Evolutionary conservation across 768 basidiomycete genomes (phyloP), one percentile per base, ranked within the genome.

Genomic region (Calocera cornea): DNA sequence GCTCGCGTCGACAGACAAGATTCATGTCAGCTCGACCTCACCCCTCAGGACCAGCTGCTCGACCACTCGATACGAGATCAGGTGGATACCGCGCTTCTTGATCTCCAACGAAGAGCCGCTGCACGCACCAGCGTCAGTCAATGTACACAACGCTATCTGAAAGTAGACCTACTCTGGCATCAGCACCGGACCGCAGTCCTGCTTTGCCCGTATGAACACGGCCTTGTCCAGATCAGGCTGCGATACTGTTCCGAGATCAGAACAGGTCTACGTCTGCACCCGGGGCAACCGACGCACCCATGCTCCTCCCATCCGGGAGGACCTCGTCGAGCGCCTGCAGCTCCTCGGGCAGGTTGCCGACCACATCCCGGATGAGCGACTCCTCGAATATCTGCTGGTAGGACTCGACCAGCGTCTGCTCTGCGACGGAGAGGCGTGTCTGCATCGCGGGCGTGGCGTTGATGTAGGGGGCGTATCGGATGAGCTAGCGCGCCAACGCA

Each of bases 391-490:
- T 60, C 54, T 60, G 54, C 54, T 60, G 54, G 22, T 60, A 60
- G 24, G 54, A 60, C 54, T 60, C 54, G 54, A 60, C 74, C 31
- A 60, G 84, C 54, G 86, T 84, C 19, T 90, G 83, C 75, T 97
- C 95, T 22, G 87, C 87, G 54, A 87, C 84, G 0, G 94, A 93
- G 54, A 97, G 78, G 34, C 86, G 83, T n/a, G 81, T 83, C 72
- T 95, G 92, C 1, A 89, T 76, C 10, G 86, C 85, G 0, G 85
- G 86, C 31, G 86, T 87, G 8, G 82, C 80, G 27, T 83, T 84
- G 54, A 97, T 89, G 70, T 86, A 86, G 19, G 90, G 86, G 34
- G 93, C 88, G 73, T 85, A 93, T 74, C 86, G 88, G 77, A 97
- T 95, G 60, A 95, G 89, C 94, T 95, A 75, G 54, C 27, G 8